Conservation (phyloP, 768 basidiomycete genomes). For the Leccinum arenicola region DNA sequence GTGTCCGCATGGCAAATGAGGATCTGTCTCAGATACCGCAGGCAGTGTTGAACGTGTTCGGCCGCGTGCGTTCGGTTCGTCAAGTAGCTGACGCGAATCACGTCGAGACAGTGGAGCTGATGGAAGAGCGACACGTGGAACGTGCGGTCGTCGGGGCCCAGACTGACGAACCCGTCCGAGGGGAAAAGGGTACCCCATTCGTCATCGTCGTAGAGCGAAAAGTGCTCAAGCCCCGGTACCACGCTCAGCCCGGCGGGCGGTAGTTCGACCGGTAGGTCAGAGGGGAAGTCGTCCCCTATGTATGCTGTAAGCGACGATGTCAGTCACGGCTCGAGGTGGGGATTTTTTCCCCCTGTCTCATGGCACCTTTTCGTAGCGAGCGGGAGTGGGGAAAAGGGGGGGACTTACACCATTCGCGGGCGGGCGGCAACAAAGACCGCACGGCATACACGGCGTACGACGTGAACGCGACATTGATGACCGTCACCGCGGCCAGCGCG, state of each 20-base stretch:
- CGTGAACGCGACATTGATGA: constrained; percentile 22
- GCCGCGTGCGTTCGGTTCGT: constrained; percentile 21
- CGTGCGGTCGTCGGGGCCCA: constrained; percentile 33
- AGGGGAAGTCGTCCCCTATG: constrained; percentile 30
- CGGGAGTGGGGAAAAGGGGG: no score
- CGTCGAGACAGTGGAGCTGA: constrained; percentile 46
- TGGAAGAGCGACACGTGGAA: constrained; percentile 43
- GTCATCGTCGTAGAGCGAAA: constrained; percentile 33
- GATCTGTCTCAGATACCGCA: constrained; percentile 38
- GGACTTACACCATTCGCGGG: constrained; percentile 26
- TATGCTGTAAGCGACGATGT: constrained; percentile 18
- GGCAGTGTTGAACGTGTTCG: constrained; percentile 37
- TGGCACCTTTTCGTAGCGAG: not conserved
- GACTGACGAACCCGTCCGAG: constrained; percentile 33
- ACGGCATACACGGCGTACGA: constrained; percentile 16
- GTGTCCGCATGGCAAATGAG: constrained; percentile 39
- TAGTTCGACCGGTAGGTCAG: constrained; percentile 31
- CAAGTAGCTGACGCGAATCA: constrained; percentile 32
- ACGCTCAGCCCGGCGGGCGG: constrained; percentile 30
- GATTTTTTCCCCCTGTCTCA: not conserved
- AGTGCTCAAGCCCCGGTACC: constrained; percentile 23
- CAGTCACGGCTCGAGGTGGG: not conserved
- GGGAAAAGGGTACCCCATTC: constrained; percentile 36
- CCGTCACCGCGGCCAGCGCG: constrained; percentile 20
- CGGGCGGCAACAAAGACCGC: constrained; percentile 11